Percentiles rank a stretch among this genome's conserved stretches.
Conservation (phyloP, 768 basidiomycete genomes). For the Suillus clintonianus region DNA sequence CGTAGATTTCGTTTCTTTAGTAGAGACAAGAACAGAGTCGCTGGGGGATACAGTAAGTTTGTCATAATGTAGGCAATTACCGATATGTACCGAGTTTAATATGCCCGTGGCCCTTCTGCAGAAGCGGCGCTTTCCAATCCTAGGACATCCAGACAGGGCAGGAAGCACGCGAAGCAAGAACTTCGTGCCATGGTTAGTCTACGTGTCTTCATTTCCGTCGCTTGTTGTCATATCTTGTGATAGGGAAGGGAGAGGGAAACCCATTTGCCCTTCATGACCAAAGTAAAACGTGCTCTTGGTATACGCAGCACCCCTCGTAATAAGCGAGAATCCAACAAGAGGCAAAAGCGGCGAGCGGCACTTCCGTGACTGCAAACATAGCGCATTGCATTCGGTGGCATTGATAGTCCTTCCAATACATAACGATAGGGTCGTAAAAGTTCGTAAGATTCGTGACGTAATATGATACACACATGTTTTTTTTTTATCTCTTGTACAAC, state of each 20-base stretch:
- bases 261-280: slow-evolving; percentile 53
- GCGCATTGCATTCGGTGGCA: not conserved
- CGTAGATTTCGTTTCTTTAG: slow-evolving; percentile 15
- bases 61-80: not conserved
- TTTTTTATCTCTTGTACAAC: slow-evolving; percentile 20
- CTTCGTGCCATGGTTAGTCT: slow-evolving; percentile 45
- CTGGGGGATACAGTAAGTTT: slow-evolving; percentile 49
- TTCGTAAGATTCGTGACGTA: slow-evolving; percentile 15
- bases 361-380: not conserved
- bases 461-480: slow-evolving; percentile 22
- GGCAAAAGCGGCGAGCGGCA: not conserved
- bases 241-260: slow-evolving; percentile 44
- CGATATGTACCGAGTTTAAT: not conserved
- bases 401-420: not conserved
- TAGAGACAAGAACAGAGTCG: slow-evolving; percentile 45
- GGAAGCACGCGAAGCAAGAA: slow-evolving; percentile 48
- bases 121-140: slow-evolving; percentile 54
- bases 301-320: slow-evolving; percentile 46
- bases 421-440: slow-evolving; percentile 1
- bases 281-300: slow-evolving; percentile 52
- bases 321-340: not conserved
- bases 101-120: slow-evolving; percentile 23
- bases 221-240: slow-evolving; percentile 7
- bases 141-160: slow-evolving; percentile 46
- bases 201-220: slow-evolving; percentile 3